Conservation (phyloP, 2,329 filamentous ascomycete genomes). For the Botrytis galanthina region DNA sequence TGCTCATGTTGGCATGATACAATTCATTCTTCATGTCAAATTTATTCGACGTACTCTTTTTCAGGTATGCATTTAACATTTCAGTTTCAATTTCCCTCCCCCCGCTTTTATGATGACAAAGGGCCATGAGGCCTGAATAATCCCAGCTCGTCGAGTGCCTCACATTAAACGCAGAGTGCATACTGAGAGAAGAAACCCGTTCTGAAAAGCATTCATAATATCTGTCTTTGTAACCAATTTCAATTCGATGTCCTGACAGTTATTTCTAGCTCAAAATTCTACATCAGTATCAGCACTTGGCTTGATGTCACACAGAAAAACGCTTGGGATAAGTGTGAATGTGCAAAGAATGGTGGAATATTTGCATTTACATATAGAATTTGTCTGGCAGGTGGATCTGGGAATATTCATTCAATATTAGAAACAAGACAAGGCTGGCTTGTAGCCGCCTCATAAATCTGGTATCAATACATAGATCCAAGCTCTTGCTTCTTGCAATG, state of each 20-base stretch:
- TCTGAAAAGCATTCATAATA: conserved; percentile 32
- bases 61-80: conserved; percentile 2
- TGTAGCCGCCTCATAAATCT: conserved; percentile 30
- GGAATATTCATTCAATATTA: background rate
- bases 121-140: conserved; percentile 91
- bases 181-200: conserved; percentile 72
- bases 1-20: background rate
- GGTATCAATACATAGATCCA: conserved; percentile 18
- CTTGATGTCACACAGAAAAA: background rate
- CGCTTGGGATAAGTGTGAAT: background rate
- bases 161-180: conserved; percentile 72
- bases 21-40: background rate
- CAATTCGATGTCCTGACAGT: background rate
- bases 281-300: background rate
- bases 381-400: no score
- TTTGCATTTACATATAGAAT: no score
- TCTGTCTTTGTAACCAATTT: background rate
- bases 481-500: conserved; percentile 7
- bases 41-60: background rate
- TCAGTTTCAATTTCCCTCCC: background rate
- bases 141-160: conserved; percentile 99
- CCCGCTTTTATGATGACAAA: conserved; percentile 86
- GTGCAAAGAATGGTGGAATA: background rate
- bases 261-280: background rate
- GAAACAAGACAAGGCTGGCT: conserved; percentile 26